Percentiles rank a stretch among this genome's conserved stretches.
Evolutionary conservation across 805 yeast species (phyloP).

Genomic region (Kuraishia hungarica): DNA sequence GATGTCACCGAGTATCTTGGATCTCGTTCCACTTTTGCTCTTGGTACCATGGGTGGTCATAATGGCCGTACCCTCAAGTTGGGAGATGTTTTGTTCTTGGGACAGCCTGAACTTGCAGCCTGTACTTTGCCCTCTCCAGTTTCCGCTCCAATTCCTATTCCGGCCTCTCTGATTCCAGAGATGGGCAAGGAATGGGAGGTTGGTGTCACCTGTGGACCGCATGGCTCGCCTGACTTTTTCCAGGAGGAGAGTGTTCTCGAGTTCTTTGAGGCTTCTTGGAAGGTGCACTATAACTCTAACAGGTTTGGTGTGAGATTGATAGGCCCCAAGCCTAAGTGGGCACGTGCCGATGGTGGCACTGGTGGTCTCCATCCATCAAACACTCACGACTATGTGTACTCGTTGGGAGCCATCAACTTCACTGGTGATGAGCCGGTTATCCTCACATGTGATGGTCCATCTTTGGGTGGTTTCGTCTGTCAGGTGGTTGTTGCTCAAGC

Average conservation of each 20-base stretch:
- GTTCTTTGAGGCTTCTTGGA: constrained; percentile 78
- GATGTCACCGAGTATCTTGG: constrained; percentile 93
- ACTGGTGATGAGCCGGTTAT: constrained; percentile 99
- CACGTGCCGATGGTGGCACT: constrained; percentile 92
- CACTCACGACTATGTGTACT: constrained; percentile 94
- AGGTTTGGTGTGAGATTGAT: constrained; percentile 91
- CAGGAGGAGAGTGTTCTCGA: constrained; percentile 61
- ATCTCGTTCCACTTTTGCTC: constrained; percentile 92
- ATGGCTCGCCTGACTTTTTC: constrained; percentile 95
- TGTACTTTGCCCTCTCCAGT: constrained; percentile 69
- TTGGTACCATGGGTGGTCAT: constrained; percentile 89
- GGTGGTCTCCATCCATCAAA: constrained; percentile 99
- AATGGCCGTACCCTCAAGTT: constrained; percentile 87
- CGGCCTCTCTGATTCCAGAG: constrained; percentile 46
- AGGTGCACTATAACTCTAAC: constrained; percentile 93
- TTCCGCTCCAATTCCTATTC: constrained; percentile 51
- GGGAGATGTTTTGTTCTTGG: constrained; percentile 87
- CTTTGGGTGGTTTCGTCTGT: constrained; percentile 95
- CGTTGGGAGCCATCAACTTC: constrained; percentile 93
- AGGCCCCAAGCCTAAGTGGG: constrained; percentile 97
- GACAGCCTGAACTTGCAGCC: constrained; percentile 62
- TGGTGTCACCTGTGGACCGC: constrained; percentile 96
- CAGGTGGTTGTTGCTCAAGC: constrained; percentile 93
- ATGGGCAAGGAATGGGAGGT: constrained; percentile 65
- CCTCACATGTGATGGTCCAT: constrained; percentile 95